Evolutionary conservation across 1,139 yeast genomes (phyloP), one percentile per base, ranked within the genome.

Genomic region (Chernovozyma sophiae-reginae): DNA sequence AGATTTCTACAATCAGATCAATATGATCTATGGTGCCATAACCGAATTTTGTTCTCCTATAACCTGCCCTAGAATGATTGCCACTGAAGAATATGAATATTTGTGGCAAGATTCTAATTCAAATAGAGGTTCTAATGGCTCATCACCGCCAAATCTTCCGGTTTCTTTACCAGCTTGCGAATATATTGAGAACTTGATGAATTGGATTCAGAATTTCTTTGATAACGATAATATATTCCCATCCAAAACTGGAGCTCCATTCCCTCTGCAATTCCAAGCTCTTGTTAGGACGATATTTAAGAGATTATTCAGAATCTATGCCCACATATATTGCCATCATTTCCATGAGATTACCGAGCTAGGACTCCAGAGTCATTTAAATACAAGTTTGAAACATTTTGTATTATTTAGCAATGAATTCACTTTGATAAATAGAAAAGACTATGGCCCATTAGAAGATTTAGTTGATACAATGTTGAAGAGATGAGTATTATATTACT

Each of bases 271-370:
- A 54, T 72, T 74, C 36, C 83, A 81, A 17, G 74, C 76, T 10
- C 74, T 87, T 44, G 86, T 86, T 36, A 83, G 81, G 54, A 90
- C 95, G 16, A 86, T 92, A 34, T 78, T 90, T 67, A 89, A 90
- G 60, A 76, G 98, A 46, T 67, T 92, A 41, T 92, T 90, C 59
- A 74, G 99, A 56, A 89, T 92, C n/a, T 94, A 94, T 56, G 97
- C 98, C 3, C 99, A 92, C 62, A 86, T 92, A 32, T 92, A 92
- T 60, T 92, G 98, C 55, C 97, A 92, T 55, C 99, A 92, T 59
- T 92, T 92, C 62, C 96, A 89, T 57, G 96, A 90, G 58, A 85
- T 92, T 39, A 77, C 89, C 31, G 97, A 90, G 55, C 70, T 92
- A 49, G 96, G 96, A 2, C 68, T 92, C 49, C 96, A 90, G 58